phyloP scores from a whole-genome alignment of 2,329 filamentous ascomycete genomes.

The Botrytis galanthina region DNA sequence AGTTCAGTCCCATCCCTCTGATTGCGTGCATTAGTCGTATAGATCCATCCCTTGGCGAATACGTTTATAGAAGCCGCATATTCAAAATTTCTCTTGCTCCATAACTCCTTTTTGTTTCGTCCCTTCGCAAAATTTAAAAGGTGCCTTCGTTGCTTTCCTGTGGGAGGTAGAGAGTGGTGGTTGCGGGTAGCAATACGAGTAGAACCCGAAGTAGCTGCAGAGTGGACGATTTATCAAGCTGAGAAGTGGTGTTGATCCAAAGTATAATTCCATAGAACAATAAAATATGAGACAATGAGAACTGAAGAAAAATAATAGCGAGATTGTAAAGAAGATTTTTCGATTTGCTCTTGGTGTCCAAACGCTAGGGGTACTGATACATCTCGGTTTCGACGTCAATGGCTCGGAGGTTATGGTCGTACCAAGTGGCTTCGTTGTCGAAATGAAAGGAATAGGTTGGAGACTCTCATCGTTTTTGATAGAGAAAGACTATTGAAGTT shows the following conservation, averaged over 20 bases:
- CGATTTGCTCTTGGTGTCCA: neutral
- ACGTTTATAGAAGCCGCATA: neutral
- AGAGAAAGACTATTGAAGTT: neutral
- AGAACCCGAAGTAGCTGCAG: neutral
- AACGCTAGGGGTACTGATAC: neutral
- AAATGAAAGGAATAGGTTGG: neutral
- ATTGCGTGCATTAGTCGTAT: neutral
- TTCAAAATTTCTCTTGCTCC: fast-evolving
- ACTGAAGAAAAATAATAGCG: neutral
- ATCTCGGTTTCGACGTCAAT: neutral
- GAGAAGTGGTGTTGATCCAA: neutral
- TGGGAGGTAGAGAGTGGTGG: neutral
- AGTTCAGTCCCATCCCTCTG: neutral
- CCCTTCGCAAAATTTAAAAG: neutral
- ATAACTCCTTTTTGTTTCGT: neutral
- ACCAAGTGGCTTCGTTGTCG: neutral
- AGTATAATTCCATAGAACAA: neutral
- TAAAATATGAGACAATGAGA: neutral
- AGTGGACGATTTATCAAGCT: neutral
- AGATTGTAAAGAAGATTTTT: neutral
- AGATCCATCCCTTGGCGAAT: neutral
- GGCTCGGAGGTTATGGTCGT: neutral
- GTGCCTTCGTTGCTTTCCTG: neutral
- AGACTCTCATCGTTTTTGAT: neutral
- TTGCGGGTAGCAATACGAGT: neutral